phyloP scores from a whole-genome alignment of 306 rosid genomes.

The Arachis stenosperma region DNA sequence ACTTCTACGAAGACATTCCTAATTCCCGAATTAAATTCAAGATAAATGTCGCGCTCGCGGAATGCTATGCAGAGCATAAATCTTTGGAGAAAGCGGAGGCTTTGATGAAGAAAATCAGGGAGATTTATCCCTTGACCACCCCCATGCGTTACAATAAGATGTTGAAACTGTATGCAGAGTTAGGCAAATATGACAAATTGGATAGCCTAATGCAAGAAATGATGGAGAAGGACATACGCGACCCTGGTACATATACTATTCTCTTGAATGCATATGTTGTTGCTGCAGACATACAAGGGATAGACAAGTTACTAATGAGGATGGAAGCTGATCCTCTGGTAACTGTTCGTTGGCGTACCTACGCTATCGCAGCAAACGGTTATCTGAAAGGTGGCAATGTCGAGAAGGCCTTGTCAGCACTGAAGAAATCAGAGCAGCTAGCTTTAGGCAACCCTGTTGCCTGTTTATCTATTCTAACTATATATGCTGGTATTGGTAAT shows the following conservation, averaged over 20 bases:
- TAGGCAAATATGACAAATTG: slow-evolving; percentile 58
- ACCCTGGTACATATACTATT: slow-evolving; percentile 47
- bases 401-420: slow-evolving; percentile 49
- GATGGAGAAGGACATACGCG: slow-evolving; percentile 53
- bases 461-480: slow-evolving; percentile 51
- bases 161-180: slow-evolving; percentile 59
- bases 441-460: slow-evolving; percentile 32
- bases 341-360: slow-evolving; percentile 51
- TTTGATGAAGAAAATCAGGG: slow-evolving; percentile 56
- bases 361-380: slow-evolving; percentile 52
- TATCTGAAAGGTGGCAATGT: slow-evolving; percentile 55
- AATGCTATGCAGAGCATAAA: slow-evolving; percentile 58
- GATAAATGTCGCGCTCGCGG: slow-evolving; percentile 60
- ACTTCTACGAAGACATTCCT: slow-evolving; percentile 47
- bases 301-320: slow-evolving; percentile 60
- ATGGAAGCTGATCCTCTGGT: slow-evolving; percentile 63
- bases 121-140: slow-evolving; percentile 34
- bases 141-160: slow-evolving; percentile 52
- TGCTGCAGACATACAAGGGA: slow-evolving; percentile 43
- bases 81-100: slow-evolving; percentile 61
- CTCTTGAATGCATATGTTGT: slow-evolving; percentile 56
- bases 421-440: slow-evolving; percentile 57
- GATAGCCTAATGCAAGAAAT: slow-evolving; percentile 57
- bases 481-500: slow-evolving; percentile 52
- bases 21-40: slow-evolving; percentile 43